Base-by-base conservation (phyloP, 2,329 filamentous ascomycete species). In the Aspergillus sojae region DNA sequence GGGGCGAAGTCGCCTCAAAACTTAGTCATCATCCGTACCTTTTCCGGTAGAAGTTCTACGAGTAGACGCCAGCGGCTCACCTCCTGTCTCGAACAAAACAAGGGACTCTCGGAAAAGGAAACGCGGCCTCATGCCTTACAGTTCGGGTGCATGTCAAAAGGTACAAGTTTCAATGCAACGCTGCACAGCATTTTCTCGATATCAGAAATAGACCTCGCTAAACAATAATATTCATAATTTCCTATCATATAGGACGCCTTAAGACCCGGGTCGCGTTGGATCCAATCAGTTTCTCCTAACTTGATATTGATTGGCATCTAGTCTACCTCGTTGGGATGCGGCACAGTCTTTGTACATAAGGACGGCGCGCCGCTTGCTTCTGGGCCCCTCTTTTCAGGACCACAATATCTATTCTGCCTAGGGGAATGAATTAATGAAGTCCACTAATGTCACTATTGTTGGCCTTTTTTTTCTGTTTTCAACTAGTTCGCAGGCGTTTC, bases 341-440 rank as follows among this genome's bases (percentile, higher is more conserved):
- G 67, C 67, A 63, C 64, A 67, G 67, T 62, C 61, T 56, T 53
- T 50, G 34, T 67, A 60, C 67, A 68, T 61, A 54, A 23, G 45
- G 41, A 16, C 48, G 57, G 57, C 30, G 41, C 52, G 23, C 19
- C 52, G n/a, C 11, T 55, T 21, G 52, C 32, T 23, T 39, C 32
- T 39, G 30, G 48, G 26, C 26, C 28, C 48, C 48, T 28, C 21
- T 28, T 52, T 30, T 34, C 9, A 52, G 48, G 52, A 39, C 52
- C 32, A 55, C 32, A 39, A 39, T 55, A 55, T 55, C n/a, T 55
- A 23, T 55, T 52, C 52, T 55, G 52, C 11, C 32, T 26, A 55
- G 11, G 9, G n/a, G 11, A 39, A 36, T 52, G 26, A 34, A 30
- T 53, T 34, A 11, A 34, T 30, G 52, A 55, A 26, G 21, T 26